A percentile compares a stretch with the other conserved stretches of the same genome.
Conservation (phyloP, 2,329 filamentous ascomycete genomes). For the Colletotrichum theobromicola region DNA sequence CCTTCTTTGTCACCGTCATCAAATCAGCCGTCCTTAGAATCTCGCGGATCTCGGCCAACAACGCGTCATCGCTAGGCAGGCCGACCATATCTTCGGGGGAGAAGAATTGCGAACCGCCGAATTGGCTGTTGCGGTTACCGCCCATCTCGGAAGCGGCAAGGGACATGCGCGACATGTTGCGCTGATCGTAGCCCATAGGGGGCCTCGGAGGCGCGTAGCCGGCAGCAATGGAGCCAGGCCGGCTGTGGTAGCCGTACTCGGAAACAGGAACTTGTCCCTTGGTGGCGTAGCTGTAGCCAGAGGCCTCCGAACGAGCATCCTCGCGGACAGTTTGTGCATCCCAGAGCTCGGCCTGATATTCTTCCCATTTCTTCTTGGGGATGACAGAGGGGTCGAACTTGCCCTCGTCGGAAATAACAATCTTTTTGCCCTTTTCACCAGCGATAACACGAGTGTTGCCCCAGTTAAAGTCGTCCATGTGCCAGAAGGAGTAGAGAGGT, state of each 20-base stretch:
- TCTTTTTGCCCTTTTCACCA: slow-evolving; percentile 89
- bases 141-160: slow-evolving; percentile 75
- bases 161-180: slow-evolving; percentile 73
- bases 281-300: slow-evolving; percentile 93
- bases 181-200: slow-evolving; percentile 54
- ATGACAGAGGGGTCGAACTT: slow-evolving; percentile 95
- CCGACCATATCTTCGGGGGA: slow-evolving; percentile 72
- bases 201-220: slow-evolving; percentile 46
- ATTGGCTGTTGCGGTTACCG: slow-evolving; percentile 65
- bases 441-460: slow-evolving; percentile 98
- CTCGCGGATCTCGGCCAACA: slow-evolving; percentile 92
- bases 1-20: slow-evolving; percentile 99
- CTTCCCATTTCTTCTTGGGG: slow-evolving; percentile 98
- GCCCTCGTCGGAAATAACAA: slow-evolving; percentile 94
- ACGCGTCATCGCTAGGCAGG: slow-evolving; percentile 85
- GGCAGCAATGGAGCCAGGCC: slow-evolving; percentile 58
- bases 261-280: slow-evolving; percentile 68
- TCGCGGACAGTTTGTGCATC: slow-evolving; percentile 86
- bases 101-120: slow-evolving; percentile 64
- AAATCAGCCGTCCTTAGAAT: slow-evolving; percentile 90
- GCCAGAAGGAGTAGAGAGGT: slow-evolving; percentile 95
- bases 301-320: slow-evolving; percentile 84
- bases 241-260: slow-evolving; percentile 73
- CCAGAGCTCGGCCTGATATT: slow-evolving; percentile 98
- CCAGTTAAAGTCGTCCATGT: slow-evolving; percentile 99